Conservation (phyloP, 2,329 filamentous ascomycete genomes). For the Diaporthe caulivora region DNA sequence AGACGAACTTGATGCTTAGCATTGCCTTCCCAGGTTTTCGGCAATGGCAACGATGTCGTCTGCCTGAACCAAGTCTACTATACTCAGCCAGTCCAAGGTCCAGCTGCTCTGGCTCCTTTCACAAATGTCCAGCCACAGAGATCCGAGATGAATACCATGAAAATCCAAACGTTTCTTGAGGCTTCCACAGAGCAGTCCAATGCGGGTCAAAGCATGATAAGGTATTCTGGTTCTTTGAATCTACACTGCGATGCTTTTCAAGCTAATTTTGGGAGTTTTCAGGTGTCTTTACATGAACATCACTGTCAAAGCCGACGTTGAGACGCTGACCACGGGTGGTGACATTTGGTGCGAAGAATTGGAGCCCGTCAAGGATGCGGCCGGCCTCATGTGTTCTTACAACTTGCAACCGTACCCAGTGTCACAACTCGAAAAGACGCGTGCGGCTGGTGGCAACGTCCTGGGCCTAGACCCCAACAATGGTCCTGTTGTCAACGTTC, state of each 20-base stretch:
- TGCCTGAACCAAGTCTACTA: conserved; percentile 6
- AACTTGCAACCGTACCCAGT: conserved; percentile 3
- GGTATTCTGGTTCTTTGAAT: not conserved
- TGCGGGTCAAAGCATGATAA: not conserved
- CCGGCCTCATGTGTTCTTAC: conserved; percentile 9
- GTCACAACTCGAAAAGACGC: not conserved
- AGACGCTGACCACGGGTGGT: not conserved
- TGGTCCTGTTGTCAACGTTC: not conserved
- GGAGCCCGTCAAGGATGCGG: not conserved
- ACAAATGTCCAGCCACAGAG: not conserved
- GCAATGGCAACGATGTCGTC: not conserved
- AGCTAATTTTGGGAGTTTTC: not conserved
- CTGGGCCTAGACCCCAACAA: not conserved
- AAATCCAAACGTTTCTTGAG: not conserved
- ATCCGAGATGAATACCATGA: not conserved
- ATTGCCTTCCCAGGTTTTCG: not conserved
- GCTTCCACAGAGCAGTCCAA: not conserved
- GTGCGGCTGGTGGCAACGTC: not conserved
- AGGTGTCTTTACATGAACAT: conserved; percentile 12
- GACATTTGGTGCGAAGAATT: not conserved
- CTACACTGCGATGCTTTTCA: not conserved
- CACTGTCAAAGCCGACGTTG: not conserved
- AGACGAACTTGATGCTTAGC: not conserved
- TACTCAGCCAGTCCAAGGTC: not conserved
- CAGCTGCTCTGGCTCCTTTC: not conserved